Evolutionary conservation across 495 filamentous ascomycete species (phyloP), one percentile per base, ranked within the genome.

Genomic region (Hypoxylon crocopeplum): DNA sequence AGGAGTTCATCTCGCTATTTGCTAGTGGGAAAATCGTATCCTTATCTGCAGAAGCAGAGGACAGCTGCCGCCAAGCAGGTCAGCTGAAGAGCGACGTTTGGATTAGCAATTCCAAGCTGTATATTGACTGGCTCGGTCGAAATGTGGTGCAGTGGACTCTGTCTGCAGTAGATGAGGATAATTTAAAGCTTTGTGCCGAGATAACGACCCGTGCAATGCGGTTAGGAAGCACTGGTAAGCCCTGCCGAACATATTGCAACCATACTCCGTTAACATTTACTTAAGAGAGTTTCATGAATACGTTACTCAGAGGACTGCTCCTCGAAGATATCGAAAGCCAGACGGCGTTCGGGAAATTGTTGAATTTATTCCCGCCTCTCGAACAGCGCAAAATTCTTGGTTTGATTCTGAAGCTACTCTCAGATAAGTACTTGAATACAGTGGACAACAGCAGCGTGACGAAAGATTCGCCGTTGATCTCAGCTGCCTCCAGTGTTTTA

Each of bases 171-270:
- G 34, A 55, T 3, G 62, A 75, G 19, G 72, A 83, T 21, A 76
- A 80, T 24, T 70, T 71, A 17, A 86, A 83, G 55, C 69, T 82
- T 25, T 79, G 82, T 17, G 79, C 85, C 37, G 79, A 84, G 32
- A 60, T 97, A 21, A 77, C 87, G 27, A 79, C 80, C 7, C 88
- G 87, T 61, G 79, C 83, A 0, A 72, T 94, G 32, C 84, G 82
- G 22, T 71, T 97, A 50, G 93, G 91, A 3, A 88, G 93, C 73
- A 75, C 80, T 33, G 88, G 92, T 92, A 79, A 70, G 74, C 66
- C 22, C 4, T 33, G 4, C 13, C 22, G 44, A 3, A 19, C 7
- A 50, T 17, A 21, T 5, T 10, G 7, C 32, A 53, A 34, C 64
- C n/a, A n/a, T n/a, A n/a, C n/a, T n/a, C n/a, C n/a, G n/a, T n/a